Base-by-base conservation (phyloP, 2,329 filamentous ascomycete genomes). In the Nigrospora sphaerica region DNA sequence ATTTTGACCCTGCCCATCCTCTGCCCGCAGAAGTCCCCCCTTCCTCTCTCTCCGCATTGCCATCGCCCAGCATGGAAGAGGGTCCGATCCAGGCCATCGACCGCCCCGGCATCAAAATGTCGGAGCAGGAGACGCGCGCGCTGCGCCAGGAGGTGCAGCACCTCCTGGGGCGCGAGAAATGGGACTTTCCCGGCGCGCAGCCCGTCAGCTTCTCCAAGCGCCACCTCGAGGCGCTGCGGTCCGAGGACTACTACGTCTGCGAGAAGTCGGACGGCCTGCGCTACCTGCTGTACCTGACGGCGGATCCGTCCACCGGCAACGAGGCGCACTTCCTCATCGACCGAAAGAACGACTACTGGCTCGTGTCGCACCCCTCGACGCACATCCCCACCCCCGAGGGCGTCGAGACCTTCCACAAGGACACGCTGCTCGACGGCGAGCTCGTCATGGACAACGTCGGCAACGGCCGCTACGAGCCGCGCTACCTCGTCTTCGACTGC, bases 241-340 rank as follows among this genome's bases (percentile, higher is more conserved):
- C 77, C 48, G 76, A 86, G 61, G 93, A 97, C 67, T 98, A 97
- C 72, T 98, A 91, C 63, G 86, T 98, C 53, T 96, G 92, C 73
- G 93, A 98, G 69, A 98, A 98, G 72, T 95, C 92, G 1, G 93
- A 98, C 62, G 93, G 93, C 46, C 88, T 97, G 52, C 83, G 93
- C 52, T 96, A 95, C 65, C 79, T 98, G n/a, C 80, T 98, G 53
- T 97, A 95, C 72, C 82, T 93, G 54, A 89, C 88, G 43, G 65
- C 72, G 9, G 84, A 85, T 61, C 32, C 40, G 9, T 76, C 82
- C 37, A 63, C 71, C 6, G 72, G 71, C 45, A 54, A 62, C 42
- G 89, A 95, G 62, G 78, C 84, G 19, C 87, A 93, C 61, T 96
- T 95, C 70, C 77, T 98, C 47, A 95, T 98, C 68, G 92, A 98